Evolutionary conservation across 140 eudicot genomes (phyloP), one percentile per base, ranked within the genome.

Genomic region (Anethum foeniculum): DNA sequence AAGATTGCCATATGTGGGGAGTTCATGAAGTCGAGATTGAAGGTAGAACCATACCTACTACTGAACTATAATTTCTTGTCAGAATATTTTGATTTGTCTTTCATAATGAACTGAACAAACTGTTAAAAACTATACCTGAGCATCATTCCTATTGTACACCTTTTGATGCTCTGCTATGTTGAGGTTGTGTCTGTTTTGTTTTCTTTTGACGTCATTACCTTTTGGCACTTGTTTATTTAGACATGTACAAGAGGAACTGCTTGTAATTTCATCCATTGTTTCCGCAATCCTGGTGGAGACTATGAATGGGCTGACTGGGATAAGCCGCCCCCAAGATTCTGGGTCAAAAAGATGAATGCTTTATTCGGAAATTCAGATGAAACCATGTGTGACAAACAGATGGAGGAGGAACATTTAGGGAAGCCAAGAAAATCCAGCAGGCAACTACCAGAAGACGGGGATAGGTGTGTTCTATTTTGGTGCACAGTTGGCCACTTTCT

Each of bases 231-330:
- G 49, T 34, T 82, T 80, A 62, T 41, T 13, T 85, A 95, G 99
- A 83, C 93, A 18, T 95, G 99, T 85, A 89, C 97, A 68, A 89
- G 96, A 78, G 99, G 99, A 69, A 86, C 91, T 12, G 90, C 92
- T 23, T 95, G 99, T 89, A 95, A 95, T 82, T 95, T 95, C 80
- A 87, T 95, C 46, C 97, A 95, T 86, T 92, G 97, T 85, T 95
- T 95, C 75, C 91, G 88, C 65, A 95, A 95, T 84, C 99, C 99
- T 52, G 99, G 93, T 73, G 97, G 99, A 77, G 97, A 95, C 73
- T 95, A 95, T 90, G 99, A 92, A 87, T 95, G 97, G 99, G 97
- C 97, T 41, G 98, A 92, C 85, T 91, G 86, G 92, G 99, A 93
- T 85, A 91, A 87, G 82, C 93, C 93, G 18, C 92, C 97, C 32